Conservation (phyloP, 2,329 filamentous ascomycete species). For the Pseudogymnoascus sp. region DNA sequence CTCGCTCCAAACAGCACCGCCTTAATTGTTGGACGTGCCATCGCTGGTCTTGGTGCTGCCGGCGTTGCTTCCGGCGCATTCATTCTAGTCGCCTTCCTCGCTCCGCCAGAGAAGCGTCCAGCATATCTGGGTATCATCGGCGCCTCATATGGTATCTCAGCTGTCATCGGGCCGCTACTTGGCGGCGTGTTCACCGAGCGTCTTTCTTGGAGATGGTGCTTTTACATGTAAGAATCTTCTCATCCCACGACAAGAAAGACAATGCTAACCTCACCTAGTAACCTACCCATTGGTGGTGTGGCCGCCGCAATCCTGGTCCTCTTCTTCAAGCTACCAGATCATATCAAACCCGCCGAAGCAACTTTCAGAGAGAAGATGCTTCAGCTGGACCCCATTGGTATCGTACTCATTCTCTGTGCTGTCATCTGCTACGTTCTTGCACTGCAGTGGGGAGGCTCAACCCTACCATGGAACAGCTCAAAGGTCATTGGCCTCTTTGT, state of each 20-base stretch:
- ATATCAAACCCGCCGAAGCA: constrained; percentile 31
- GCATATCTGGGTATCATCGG: constrained; percentile 27
- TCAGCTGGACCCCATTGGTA: constrained; percentile 41
- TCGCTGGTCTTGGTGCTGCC: constrained; percentile 26
- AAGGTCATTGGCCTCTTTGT: constrained; percentile 37
- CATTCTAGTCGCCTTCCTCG: constrained; percentile 32
- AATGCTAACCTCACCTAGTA: constrained; percentile 25
- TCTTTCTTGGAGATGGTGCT: constrained; percentile 33
- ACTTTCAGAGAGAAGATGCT: constrained; percentile 36
- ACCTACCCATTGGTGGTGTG: constrained; percentile 35
- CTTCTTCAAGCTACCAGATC: constrained; percentile 36
- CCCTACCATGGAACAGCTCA: constrained; percentile 35
- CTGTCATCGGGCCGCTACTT: constrained; percentile 28
- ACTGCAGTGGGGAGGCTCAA: constrained; percentile 40
- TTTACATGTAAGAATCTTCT: constrained; percentile 27
- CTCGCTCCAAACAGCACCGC: constrained; percentile 28
- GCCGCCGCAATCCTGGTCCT: constrained; percentile 32
- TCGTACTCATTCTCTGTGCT: constrained; percentile 36
- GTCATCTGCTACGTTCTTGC: constrained; percentile 38
- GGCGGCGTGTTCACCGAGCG: constrained; percentile 31
- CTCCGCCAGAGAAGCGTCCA: constrained; percentile 27
- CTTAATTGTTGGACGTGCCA: constrained; percentile 29
- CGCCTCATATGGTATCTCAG: constrained; percentile 22
- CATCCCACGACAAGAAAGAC: neutral
- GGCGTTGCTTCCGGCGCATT: constrained; percentile 32